Evolutionary conservation across 495 filamentous ascomycete genomes (phyloP), one percentile per base, ranked within the genome.

Genomic region (Penicillium pulvis): DNA sequence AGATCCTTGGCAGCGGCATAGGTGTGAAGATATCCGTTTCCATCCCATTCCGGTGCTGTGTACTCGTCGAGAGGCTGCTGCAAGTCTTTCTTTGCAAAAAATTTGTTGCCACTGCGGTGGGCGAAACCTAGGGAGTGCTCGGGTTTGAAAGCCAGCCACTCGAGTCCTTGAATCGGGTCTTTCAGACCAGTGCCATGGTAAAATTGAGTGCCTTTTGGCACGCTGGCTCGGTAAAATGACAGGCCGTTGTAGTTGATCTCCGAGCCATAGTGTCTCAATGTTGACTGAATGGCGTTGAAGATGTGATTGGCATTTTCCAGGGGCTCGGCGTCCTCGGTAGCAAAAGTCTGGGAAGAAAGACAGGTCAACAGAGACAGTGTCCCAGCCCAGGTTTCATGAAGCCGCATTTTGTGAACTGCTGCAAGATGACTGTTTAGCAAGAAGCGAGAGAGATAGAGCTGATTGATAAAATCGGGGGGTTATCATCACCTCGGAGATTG

Each of bases 121-220:
- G 73, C 53, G 65, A 89, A 90, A 8, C 75, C 64, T 67, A 87
- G 71, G 1, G 85, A 83, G 71, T 89, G 86, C 58, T 89, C 86
- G 14, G 86, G 83, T 61, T 89, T 86, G 60, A 89, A 89, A 0
- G 87, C 86, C 2, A 90, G 75, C 86, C 87, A 90, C 59, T 89
- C 85, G 1, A 77, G 79, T 0, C 77, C 80, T 6, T 71, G 71
- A 0, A 86, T 75, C 0, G 76, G 70, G 11, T 72, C 68, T 0
- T 64, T 51, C 3, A 43, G 63, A 10, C 59, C 53, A 6, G 76
- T 80, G 11, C 87, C 87, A 62, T 89, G 87, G 64, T 89, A 86
- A 3, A 90, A 69, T 14, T 80, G 71, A 0, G 83, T 84, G 9
- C 82, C 83, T 7, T 67, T 72, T 0, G 87, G 85, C 2, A 90